A percentile compares a stretch with the other conserved stretches of the same genome.
These are phyloP conservation scores for Cnidoscolus chayamansa DNA, from an alignment of 441 rosid species.

Conservation along the genomic window DNA sequence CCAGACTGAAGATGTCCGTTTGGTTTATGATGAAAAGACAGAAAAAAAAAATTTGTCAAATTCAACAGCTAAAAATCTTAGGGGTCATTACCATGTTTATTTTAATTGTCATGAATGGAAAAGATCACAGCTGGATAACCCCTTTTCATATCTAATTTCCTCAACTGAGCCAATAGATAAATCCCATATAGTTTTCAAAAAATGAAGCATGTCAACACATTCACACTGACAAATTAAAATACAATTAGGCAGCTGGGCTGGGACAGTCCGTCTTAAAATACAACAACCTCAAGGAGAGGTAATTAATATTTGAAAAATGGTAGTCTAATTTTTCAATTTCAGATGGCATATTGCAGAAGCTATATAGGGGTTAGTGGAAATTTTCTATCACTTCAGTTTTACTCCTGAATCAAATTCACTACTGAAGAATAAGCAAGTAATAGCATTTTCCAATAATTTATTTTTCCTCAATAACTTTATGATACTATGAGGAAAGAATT, in stretches of 20 bases:
- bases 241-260: not conserved
- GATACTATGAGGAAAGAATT: slow-evolving; percentile 23
- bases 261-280: too few species aligned
- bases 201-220: slow-evolving; percentile 6
- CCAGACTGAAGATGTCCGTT: not conserved
- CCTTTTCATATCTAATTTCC: not conserved
- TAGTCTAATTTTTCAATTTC: too few species aligned
- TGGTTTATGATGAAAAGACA: not conserved
- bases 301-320: not conserved
- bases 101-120: not conserved
- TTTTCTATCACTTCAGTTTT: not conserved
- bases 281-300: not conserved
- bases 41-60: not conserved
- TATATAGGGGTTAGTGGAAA: not conserved
- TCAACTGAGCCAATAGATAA: not conserved
- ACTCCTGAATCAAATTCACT: not conserved
- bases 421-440: not conserved
- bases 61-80: not conserved
- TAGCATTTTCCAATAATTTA: slow-evolving; percentile 42
- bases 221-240: slow-evolving; percentile 3
- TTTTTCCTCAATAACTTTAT: slow-evolving; percentile 29
- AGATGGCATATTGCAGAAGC: too few species aligned
- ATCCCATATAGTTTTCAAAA: not conserved
- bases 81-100: not conserved
- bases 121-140: too few species aligned